Base-by-base conservation (phyloP, 2,329 filamentous ascomycete genomes). In the Boeremia lycopersici region DNA sequence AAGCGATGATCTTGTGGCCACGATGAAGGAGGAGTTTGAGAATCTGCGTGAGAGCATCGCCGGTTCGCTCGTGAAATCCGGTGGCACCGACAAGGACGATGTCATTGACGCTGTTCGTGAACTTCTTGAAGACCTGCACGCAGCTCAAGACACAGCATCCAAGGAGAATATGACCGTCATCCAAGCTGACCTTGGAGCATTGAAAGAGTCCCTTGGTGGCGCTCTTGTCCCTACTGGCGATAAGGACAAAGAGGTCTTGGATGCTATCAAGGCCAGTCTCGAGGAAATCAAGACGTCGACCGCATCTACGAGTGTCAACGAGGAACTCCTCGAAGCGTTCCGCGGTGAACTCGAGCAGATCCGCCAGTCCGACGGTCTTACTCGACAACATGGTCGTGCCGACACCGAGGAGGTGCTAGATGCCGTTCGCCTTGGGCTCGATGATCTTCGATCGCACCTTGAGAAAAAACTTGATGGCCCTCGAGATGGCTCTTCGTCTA, bases 31-130 rank as follows among this genome's bases (percentile, higher is more conserved):
- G 29, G 86, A 89, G 63, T 82, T 89, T 43, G 82, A 85, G 47
- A 79, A 82, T 50, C 76, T 89, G 23, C 83, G 85, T 33, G 83
- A 86, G 57, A 81, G 79, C 1, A 75, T 88, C 43, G 77, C 81
- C 8, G 76, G 79, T 30, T 81, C 81, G 25, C 64, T 87, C 6
- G 74, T 84, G 40, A 77, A 73, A 45, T 75, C 77, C 4, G 78
- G 77, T 15, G 73, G 76, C 23, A 70, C 75, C 8, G 81, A 86
- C 48, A 85, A 82, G 43, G 83, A 89, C 31, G 89, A 93, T 45
- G 82, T 93, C 25, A 81, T 96, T 1, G 84, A 89, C 57, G 85
- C 86, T 9, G 78, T 93, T 2, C 86, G 74, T 23, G 75, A 77
- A 55, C 69, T 77, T 4, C 64, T 81, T 15, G 78, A 81, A 19